Base-by-base conservation (phyloP, 208 protist species). In the Trypanosoma theileri region DNA sequence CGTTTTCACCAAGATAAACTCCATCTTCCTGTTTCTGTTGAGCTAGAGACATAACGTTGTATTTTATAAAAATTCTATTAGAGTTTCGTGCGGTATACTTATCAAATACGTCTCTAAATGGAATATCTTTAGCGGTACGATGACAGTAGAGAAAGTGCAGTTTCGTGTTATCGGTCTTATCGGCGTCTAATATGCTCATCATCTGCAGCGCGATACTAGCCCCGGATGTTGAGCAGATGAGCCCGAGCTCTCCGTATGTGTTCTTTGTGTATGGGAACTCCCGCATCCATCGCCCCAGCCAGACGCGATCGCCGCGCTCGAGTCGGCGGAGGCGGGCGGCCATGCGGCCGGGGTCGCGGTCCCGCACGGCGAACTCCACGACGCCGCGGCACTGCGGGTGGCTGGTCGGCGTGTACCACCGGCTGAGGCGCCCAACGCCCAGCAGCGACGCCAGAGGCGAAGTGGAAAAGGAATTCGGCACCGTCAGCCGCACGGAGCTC, bases 401-500 rank as follows among this genome's bases (percentile, higher is more conserved):
- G 62, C 80, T 92, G 61, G 92, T 92, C 10, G 91, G 91, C 7
- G 91, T 94, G 74, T 87, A 96, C 88, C 91, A 96, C 22, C 91
- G 87, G 35, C 57, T 59, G 48, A 95, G 50, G 4, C 79, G 81
- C 4, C 73, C 77, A 35, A 95, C 73, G 44, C 66, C 79, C 4
- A 35, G 1, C 1, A 35, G 28, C 69, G 22, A 66, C 40, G 22
- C 80, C 79, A 35, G 80, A 86, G 28, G 28, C 28, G 28, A 35
- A 1, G 28, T 35, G 28, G 28, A 35, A 6, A 35, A 6, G 28
- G 28, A 6, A 6, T 35, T 35, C 28, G 28, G 28, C 28, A 35
- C 28, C 42, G 64, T 79, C 52, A 95, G 68, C 11, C 69, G 80
- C 10, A 96, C 91, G 16, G 86, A 93, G 76, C 86, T 94, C 19